These are phyloP conservation scores for Solanum bukasovii DNA, from an alignment of 257 asterid genomes.

Conservation along the genomic window DNA sequence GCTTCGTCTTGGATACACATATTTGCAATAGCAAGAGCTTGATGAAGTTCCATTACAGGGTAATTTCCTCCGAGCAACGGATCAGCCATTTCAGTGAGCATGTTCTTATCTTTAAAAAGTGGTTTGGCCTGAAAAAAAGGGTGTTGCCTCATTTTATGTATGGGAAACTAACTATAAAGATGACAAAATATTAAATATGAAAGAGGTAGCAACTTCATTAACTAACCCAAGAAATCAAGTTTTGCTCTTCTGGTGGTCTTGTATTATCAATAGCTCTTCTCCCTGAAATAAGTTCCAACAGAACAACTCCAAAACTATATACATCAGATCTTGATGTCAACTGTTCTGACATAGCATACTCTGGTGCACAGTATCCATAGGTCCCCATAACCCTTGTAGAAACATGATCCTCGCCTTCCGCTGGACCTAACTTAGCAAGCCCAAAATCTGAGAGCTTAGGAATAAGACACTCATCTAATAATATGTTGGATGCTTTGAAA, in stretches of 20 bases:
- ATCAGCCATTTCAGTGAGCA: slow-evolving; percentile 21
- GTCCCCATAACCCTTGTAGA: slow-evolving; percentile 40
- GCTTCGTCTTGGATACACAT: slow-evolving; percentile 46
- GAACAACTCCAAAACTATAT: slow-evolving; percentile 41
- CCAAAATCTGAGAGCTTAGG: slow-evolving; percentile 46
- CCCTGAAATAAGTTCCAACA: slow-evolving; percentile 36
- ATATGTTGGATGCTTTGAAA: slow-evolving; percentile 31
- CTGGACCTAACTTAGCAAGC: slow-evolving; percentile 35
- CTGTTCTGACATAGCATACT: slow-evolving; percentile 33
- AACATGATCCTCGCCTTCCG: slow-evolving; percentile 25
- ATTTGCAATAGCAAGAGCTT: slow-evolving; percentile 33
- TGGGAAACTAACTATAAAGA: not conserved
- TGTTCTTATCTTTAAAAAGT: slow-evolving; percentile 21
- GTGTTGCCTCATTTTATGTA: not conserved
- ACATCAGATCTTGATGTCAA: slow-evolving; percentile 33
- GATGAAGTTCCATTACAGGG: slow-evolving; percentile 21
- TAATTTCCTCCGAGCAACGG: slow-evolving; percentile 28
- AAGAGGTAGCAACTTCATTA: not conserved
- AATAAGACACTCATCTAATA: slow-evolving; percentile 18
- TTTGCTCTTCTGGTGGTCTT: slow-evolving; percentile 24
- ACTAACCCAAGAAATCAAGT: slow-evolving; percentile 33
- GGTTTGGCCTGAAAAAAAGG: slow-evolving; percentile 28
- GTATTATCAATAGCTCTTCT: slow-evolving; percentile 40
- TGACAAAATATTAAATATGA: not conserved
- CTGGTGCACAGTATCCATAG: slow-evolving; percentile 43